Base-by-base conservation (phyloP, 805 yeast species). In the Saccharomycopsis fermentans region DNA sequence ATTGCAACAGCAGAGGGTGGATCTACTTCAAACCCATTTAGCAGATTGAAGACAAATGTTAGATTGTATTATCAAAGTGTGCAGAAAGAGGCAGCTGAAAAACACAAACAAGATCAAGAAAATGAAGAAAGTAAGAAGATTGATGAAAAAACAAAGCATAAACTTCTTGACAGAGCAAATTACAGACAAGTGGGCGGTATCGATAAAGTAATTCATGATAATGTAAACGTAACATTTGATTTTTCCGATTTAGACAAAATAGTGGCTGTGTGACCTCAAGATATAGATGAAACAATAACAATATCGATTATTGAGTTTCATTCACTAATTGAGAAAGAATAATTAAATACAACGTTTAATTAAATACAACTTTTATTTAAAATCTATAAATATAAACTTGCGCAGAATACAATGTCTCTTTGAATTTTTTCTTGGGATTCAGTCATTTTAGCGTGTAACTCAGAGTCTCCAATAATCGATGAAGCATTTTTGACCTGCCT, bases 391-490 rank as follows among this genome's bases (percentile, higher is more conserved):
- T 94, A 94, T 61, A 94, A 79, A 59, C 96, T 87, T 3, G 98
- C 97, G 69, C 98, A 94, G 72, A 94, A 94, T 0, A 94, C 98
- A 65, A 94, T 94, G 70, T 94, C 99, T 66, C 99, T 82, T 73
- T 92, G 92, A 69, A 94, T 94, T 70, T 83, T 81, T 68, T 94
- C 98, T 72, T 92, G 98, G 0, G 97, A 97, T 58, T 82, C 86
- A 21, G 82, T 77, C 94, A 94, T 90, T 71, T 92, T 92, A 53
- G 88, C 77, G 70, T 90, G 95, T 63, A 94, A 77, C n/a, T 81
- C 80, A 6, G 95, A 83, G 70, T 94, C 97, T 58, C 99, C 99
- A 67, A 94, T 88, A 65, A 94, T 90, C 64, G 92, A 77, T 1
- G 98, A 90, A 3, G 98, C 97, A 57, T 88, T 86, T 73, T 87